Evolutionary conservation across 2,329 filamentous ascomycete genomes (phyloP), one percentile per base, ranked within the genome.

Genomic region (Hypomyces perniciosus): DNA sequence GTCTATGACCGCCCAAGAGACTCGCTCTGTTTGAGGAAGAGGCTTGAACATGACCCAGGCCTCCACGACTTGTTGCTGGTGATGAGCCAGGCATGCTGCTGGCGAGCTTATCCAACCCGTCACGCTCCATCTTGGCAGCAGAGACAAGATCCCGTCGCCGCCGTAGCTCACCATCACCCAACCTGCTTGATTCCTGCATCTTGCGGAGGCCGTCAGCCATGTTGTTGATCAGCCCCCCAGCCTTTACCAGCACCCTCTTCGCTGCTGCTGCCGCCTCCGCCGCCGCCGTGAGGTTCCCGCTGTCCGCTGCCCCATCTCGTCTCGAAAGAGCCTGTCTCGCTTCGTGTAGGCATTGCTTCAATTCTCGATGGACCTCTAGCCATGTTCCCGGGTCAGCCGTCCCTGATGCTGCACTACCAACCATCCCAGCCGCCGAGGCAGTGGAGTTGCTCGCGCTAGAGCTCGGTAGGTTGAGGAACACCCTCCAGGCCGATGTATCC

Each of bases 81-180:
- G 61, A 57, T 20, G 61, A 62, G 44, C 57, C 64, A 28, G 70
- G 65, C 55, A 77, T 67, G 51, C 67, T 84, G 56, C 84, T 81
- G 61, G 86, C 80, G 34, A 91, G 73, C 62, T 82, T 83, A 59
- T 93, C 88, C 13, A 93, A 71, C 3, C 84, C 85, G 50, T 92
- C 87, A 51, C 83, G 79, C 67, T 93, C 88, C 60, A 87, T 85
- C 59, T 80, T 76, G 6, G 85, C 85, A 9, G 83, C 78, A 1
- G 79, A 78, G 4, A 93, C 68, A 55, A 92, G 70, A 65, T 93
- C 88, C 51, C 81, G 75, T 45, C 89, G 73, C 6, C 89, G 73
- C 41, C 87, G 74, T 33, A 91, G 69, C 71, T 93, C 88, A 12
- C 88, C 88, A 3, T 88, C 85, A 4, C 87, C 87, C 1, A 92